Evolutionary conservation across 257 asterid species (phyloP), one percentile per base, ranked within the genome.

Genomic region (Nicotiana knightiana): DNA sequence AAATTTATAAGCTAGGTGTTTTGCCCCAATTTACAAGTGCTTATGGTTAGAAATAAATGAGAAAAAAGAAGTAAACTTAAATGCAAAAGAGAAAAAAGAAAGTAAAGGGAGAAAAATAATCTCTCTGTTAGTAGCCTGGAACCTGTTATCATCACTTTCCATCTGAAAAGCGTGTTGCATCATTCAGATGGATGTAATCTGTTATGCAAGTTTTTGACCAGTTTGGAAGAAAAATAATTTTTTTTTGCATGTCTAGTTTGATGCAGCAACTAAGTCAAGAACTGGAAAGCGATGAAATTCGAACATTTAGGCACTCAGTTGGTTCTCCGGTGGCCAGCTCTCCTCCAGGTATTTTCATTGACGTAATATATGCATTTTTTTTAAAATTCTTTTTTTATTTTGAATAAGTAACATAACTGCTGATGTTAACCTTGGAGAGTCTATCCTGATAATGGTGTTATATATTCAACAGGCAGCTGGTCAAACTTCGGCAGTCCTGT

Each of bases 181-280:
- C 39, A 64, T 64, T 64, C 43, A 28, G 39, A 35, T 67, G 51
- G 51, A 35, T 67, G 53, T 32, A 28, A 21, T 28, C 9, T 8
- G 8, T 51, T 28, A 51, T 75, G 80, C 63, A 51, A 7, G 28
- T 48, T 51, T 11, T 28, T 75, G 5, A 51, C 46, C 63, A 28
- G 46, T 75, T 51, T 7, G 80, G 17, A 75, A 75, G 64, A 75
- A 51, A 75, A 16, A 26, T 75, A 85, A 63, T 58, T 76, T 85
- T 81, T 21, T 70, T 84, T 82, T 68, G 65, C 37, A 26, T 82
- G 62, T 67, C 58, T 89, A 96, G 99, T 88, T 87, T 96, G 86
- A 88, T 96, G 94, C 97, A 88, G 90, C 99, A 94, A 84, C 86
- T 96, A 88, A 89, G 85, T 89, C 99, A 92, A 90, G 99, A 96